Percentiles rank a stretch among this genome's conserved stretches.
Conservation (phyloP, 192 early-diverging fungal species). For the Gryganskiella cystojenkinii region DNA sequence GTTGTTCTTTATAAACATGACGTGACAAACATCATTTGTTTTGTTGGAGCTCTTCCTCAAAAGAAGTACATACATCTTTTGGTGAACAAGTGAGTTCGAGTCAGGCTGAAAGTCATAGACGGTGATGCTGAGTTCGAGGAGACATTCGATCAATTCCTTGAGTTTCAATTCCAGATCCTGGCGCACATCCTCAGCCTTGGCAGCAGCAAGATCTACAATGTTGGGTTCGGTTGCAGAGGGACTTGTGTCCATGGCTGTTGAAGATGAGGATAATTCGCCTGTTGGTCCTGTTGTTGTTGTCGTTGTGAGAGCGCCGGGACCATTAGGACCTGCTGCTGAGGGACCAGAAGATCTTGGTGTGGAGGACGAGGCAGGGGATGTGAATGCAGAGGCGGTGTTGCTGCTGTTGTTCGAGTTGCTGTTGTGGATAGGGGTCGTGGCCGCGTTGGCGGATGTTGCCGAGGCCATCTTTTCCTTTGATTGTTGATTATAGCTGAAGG, state of each 20-base stretch:
- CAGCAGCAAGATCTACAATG: constrained; percentile 8
- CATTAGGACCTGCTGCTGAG: too few species aligned
- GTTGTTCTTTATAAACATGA: neutral
- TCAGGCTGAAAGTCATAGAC: constrained; percentile 67
- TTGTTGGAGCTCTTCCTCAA: neutral
- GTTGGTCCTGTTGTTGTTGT: neutral
- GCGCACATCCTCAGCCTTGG: constrained; percentile 31
- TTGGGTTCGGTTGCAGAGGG: constrained; percentile 4
- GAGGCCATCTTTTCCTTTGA: too few species aligned
- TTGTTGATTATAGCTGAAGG: too few species aligned
- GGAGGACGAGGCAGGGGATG: too few species aligned
- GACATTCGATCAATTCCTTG: constrained; percentile 58
- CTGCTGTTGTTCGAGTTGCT: too few species aligned
- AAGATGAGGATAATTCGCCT: neutral
- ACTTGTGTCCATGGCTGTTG: neutral
- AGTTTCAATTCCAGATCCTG: constrained; percentile 55
- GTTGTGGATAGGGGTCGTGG: too few species aligned
- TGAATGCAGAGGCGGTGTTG: too few species aligned
- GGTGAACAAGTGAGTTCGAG: constrained; percentile 55
- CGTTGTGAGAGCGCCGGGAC: neutral
- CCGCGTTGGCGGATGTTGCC: too few species aligned
- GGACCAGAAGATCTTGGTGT: too few species aligned
- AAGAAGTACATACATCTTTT: constrained; percentile 58
- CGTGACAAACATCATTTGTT: neutral
- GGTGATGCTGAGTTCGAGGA: constrained; percentile 63